These are phyloP conservation scores for Fusarium armeniacum DNA, from an alignment of 2,329 filamentous ascomycete species.

Conservation along the genomic window DNA sequence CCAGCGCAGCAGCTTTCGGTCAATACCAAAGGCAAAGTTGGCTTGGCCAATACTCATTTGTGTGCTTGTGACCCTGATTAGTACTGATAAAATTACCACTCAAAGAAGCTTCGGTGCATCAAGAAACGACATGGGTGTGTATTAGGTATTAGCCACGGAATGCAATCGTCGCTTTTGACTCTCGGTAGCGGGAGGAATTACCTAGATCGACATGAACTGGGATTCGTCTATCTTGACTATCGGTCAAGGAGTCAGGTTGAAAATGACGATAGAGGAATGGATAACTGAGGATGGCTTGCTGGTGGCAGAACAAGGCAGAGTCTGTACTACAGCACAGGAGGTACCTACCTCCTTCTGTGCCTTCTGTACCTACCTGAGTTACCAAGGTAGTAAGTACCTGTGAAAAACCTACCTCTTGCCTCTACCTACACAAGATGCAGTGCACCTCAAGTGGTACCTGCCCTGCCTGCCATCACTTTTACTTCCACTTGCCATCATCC, in stretches of 20 bases:
- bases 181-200: conserved; percentile 40
- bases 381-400: no score
- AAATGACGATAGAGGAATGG: conserved; percentile 5
- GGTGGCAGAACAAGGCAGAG: conserved; percentile 35
- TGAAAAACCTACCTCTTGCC: not conserved
- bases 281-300: not conserved
- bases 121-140: not conserved
- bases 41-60: conserved; percentile 21
- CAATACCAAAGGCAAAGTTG: conserved; percentile 37
- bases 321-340: not conserved
- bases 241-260: conserved; percentile 20
- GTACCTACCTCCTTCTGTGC: conserved; percentile 3
- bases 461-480: not conserved
- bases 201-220: conserved; percentile 16
- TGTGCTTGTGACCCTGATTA: conserved; percentile 23
- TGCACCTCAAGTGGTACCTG: not conserved
- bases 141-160: not conserved
- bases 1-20: conserved; percentile 41
- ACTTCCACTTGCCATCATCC: conserved; percentile 1
- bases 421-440: conserved; percentile 7
- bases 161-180: conserved; percentile 20
- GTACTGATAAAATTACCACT: not conserved
- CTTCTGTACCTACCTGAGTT: not conserved
- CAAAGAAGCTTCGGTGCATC: conserved; percentile 11
- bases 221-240: conserved; percentile 24